Base-by-base conservation (phyloP, 192 early-diverging fungal genomes). In the Coemansia sp. region DNA sequence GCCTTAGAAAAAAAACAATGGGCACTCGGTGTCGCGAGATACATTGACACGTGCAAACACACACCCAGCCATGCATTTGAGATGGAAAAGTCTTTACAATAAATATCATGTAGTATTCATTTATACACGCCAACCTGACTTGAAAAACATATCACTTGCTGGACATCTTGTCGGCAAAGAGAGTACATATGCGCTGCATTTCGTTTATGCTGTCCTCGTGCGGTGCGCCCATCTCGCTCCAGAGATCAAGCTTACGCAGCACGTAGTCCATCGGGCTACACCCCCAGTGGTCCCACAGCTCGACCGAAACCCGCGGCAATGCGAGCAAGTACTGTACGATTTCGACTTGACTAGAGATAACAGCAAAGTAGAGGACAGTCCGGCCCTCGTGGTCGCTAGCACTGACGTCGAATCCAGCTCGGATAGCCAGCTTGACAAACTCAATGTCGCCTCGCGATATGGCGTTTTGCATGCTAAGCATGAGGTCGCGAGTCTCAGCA, bases 401-500 rank as follows among this genome's bases (percentile, higher is more conserved):
- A 24, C 59, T 67, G 42, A 78, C 64, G 53, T 84, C 74, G 36
- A 77, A 76, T 1, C 77, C 77, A 44, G 82, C 82, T 31, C 72
- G 64, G 19, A 77, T 77, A 10, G 64, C 72, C 3, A 84, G 74
- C 65, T 79, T 84, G 33, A 84, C 71, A 68, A 84, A 74, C 51
- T 84, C 77, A 69, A 76, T 78, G 40, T 84, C 82, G 51, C 82
- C 77, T 19, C 75, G 65, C 1, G 77, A 60, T 21, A 79, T 78
- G 3, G 77, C 82, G 44, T 80, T 79, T 51, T 86, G 71, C 64
- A 89, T 67, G 56, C 77, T 77, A 8, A 73, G 67, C 45, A 85
- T 78, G 8, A 93, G 78, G 62, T 94, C 93, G 34, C 88, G 82
- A 40, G 84, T 75, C 69, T 97, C 95, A 8, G 89, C 88, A 46